Evolutionary conservation across 306 rosid species (phyloP).

Genomic region (Argentina anserina): DNA sequence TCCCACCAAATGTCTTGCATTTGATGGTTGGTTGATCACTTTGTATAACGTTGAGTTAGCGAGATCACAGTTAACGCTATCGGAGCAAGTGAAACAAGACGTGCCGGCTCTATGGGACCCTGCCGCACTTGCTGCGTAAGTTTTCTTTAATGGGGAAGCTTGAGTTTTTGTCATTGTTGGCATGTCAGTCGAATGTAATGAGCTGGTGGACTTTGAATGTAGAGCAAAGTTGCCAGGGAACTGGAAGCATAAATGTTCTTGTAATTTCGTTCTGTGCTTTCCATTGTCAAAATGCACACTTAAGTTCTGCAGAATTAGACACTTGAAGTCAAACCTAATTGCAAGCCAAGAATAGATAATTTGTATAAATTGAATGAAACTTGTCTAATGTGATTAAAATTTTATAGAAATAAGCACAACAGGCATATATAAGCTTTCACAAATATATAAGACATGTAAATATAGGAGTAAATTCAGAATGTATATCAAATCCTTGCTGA

Average conservation of each 20-base stretch:
- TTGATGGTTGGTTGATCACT: slow-evolving; percentile 75
- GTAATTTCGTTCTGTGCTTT: not conserved
- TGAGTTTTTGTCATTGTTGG: not conserved
- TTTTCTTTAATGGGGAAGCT: not conserved
- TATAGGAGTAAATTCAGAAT: not conserved
- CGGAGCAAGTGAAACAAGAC: slow-evolving; percentile 53
- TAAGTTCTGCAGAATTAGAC: not conserved
- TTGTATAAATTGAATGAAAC: not conserved
- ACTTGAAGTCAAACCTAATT: not conserved
- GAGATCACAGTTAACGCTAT: slow-evolving; percentile 51
- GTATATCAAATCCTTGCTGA: not conserved
- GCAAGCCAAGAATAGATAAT: not conserved
- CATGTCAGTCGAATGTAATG: not conserved
- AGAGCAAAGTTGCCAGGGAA: not conserved
- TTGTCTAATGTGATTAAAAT: not conserved
- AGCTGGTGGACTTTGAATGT: not conserved
- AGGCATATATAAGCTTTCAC: not conserved
- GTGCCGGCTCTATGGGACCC: slow-evolving; percentile 87
- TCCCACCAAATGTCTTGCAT: slow-evolving; percentile 52
- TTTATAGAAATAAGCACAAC: not conserved
- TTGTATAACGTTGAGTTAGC: slow-evolving; percentile 66
- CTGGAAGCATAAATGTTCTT: not conserved
- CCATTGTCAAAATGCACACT: not conserved
- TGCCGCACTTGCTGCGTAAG: slow-evolving; percentile 80
- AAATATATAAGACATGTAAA: too few relatives aligned